Evolutionary conservation across 192 early-diverging fungal genomes (phyloP).

Genomic region (Rhizoclosmatium globosum): DNA sequence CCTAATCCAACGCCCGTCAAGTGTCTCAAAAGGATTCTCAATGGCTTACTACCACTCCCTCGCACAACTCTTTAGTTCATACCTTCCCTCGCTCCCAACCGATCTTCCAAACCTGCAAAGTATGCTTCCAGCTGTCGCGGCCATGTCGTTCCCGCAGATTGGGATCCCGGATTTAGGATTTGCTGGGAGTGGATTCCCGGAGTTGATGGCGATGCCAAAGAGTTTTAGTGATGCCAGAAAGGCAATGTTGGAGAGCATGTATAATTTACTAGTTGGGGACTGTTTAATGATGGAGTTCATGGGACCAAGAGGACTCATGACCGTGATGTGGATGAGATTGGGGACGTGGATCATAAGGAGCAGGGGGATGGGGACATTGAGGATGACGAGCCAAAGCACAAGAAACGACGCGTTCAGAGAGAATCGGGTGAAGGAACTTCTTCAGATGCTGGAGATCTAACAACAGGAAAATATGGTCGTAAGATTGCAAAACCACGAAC

Average conservation of each 20-base stretch:
- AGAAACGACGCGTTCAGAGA: conserved; percentile 3
- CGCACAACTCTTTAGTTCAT: conserved; percentile 44
- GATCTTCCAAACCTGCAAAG: conserved; percentile 22
- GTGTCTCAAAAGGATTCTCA: conserved; percentile 31
- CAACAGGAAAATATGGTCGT: conserved; percentile 4
- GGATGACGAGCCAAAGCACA: conserved; percentile 18
- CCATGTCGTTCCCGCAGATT: conserved; percentile 17
- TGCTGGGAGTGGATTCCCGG: neutral
- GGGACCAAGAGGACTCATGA: conserved; percentile 22
- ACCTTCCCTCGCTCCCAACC: conserved; percentile 41
- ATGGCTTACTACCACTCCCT: conserved; percentile 51
- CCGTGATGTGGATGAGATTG: conserved; percentile 34
- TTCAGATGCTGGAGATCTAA: neutral
- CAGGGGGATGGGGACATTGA: neutral
- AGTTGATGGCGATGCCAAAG: neutral
- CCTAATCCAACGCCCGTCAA: conserved; percentile 52
- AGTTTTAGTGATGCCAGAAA: conserved; percentile 21
- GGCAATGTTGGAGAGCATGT: conserved; percentile 19
- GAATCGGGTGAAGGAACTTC: neutral
- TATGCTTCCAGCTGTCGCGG: conserved; percentile 20
- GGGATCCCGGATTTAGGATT: conserved; percentile 6
- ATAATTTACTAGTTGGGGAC: conserved; percentile 14
- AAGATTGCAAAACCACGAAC: conserved; percentile 2
- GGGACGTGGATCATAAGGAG: conserved; percentile 5
- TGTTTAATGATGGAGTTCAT: conserved; percentile 7